phyloP scores from a whole-genome alignment of 345 rosid species.

The Ceriops decandra region DNA sequence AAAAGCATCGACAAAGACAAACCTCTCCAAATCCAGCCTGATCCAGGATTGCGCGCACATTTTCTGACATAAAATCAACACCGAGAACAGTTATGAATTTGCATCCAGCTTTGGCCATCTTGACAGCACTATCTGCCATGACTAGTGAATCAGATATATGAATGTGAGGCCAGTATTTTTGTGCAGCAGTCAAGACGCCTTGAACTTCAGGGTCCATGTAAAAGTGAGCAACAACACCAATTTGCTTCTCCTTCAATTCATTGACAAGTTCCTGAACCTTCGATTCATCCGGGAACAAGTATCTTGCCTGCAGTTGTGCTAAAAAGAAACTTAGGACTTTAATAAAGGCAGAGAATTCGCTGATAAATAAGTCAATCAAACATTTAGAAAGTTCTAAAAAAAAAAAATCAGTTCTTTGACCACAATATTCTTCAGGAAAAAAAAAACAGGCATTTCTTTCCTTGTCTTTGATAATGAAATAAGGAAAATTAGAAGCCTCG shows the following conservation, averaged over 20 bases:
- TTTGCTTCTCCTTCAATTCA: constrained; percentile 75
- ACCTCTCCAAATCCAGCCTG: constrained; percentile 88
- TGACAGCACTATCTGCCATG: constrained; percentile 95
- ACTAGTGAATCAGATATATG: constrained; percentile 89
- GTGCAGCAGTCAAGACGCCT: constrained; percentile 90
- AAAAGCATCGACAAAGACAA: background rate
- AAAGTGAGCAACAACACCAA: constrained; percentile 89
- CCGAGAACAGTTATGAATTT: constrained; percentile 81
- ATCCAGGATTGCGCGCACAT: constrained; percentile 91
- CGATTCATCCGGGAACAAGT: constrained; percentile 65
- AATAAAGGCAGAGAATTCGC: background rate
- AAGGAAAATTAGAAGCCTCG: background rate
- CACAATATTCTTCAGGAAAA: background rate
- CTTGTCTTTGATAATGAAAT: no score
- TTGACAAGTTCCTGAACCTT: constrained; percentile 65
- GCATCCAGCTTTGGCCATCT: constrained; percentile 93
- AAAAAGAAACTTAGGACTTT: constrained; percentile 19
- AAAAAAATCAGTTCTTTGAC: no score
- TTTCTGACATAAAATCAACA: constrained; percentile 98
- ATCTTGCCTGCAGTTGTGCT: constrained; percentile 49
- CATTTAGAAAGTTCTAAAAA: no score
- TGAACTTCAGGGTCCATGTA: constrained; percentile 99
- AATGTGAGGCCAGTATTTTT: constrained; percentile 89
- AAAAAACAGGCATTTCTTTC: background rate
- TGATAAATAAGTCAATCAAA: no score